A percentile compares a stretch with the other conserved stretches of the same genome.
Evolutionary conservation across 2,329 filamentous ascomycete species (phyloP).

Genomic region (Fusarium mexicanum): DNA sequence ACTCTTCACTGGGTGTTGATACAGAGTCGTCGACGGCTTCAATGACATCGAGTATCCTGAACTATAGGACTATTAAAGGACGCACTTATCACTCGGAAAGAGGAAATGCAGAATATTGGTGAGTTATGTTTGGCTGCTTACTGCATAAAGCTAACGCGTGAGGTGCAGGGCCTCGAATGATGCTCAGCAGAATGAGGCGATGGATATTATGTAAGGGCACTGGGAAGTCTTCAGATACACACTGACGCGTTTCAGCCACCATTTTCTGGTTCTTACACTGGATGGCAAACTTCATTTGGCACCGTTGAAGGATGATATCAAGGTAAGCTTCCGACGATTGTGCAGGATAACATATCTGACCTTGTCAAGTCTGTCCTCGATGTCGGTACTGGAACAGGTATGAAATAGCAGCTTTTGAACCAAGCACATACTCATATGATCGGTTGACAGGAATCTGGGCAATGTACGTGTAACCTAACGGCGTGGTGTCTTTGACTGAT

Average conservation of each 20-base stretch:
- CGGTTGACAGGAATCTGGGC: background rate
- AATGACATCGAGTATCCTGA: background rate
- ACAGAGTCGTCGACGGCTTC: background rate
- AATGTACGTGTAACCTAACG: background rate
- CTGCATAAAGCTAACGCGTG: background rate
- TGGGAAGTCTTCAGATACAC: rapidly evolving
- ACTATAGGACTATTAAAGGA: background rate
- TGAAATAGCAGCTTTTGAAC: background rate
- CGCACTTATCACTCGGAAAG: background rate
- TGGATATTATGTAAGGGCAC: background rate
- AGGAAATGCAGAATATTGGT: conserved; percentile 2
- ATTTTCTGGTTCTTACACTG: background rate
- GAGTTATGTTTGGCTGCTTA: background rate
- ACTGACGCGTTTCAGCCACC: background rate
- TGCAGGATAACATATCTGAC: background rate
- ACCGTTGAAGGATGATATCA: background rate
- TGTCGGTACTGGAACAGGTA: conserved; percentile 9
- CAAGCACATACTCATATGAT: background rate
- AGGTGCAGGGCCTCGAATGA: background rate
- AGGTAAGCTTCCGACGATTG: background rate
- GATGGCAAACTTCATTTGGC: background rate
- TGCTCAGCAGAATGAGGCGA: conserved; percentile 2
- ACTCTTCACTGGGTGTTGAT: background rate
- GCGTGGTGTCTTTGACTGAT: background rate
- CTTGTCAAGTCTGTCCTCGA: background rate